These are phyloP conservation scores for Schizophyllum amplum DNA, from an alignment of 1,284 basidiomycete species.

Conservation along the genomic window DNA sequence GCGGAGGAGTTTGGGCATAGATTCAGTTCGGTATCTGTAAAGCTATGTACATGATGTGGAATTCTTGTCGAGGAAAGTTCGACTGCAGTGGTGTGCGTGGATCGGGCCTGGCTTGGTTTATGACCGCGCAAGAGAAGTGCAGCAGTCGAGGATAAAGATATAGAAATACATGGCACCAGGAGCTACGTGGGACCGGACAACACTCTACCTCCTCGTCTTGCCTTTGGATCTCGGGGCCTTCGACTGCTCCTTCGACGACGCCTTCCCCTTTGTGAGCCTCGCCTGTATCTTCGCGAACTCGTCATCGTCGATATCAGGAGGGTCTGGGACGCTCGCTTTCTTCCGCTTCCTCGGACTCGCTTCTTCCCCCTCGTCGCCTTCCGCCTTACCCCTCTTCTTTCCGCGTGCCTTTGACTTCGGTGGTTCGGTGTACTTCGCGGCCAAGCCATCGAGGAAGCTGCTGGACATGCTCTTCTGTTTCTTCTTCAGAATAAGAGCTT, in stretches of 20 bases:
- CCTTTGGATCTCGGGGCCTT: constrained; percentile 20
- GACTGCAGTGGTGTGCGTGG: too few relatives aligned
- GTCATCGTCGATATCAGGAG: constrained; percentile 59
- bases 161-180: background rate
- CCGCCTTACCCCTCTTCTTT: constrained; percentile 45
- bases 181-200: constrained; percentile 4
- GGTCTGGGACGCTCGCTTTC: constrained; percentile 27
- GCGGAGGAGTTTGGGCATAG: constrained; percentile 80
- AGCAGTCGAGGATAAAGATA: constrained; percentile 4
- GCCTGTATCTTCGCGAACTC: constrained; percentile 60
- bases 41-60: constrained; percentile 8
- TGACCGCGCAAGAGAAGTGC: constrained; percentile 1
- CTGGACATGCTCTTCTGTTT: constrained; percentile 55
- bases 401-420: constrained; percentile 37
- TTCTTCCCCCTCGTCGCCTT: constrained; percentile 30
- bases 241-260: constrained; percentile 19
- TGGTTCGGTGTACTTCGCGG: constrained; percentile 64
- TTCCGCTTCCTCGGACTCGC: constrained; percentile 45
- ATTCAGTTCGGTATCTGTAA: constrained; percentile 70
- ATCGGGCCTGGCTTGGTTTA: too few relatives aligned
- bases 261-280: constrained; percentile 43
- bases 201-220: constrained; percentile 24
- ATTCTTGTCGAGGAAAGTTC: too few relatives aligned
- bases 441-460: constrained; percentile 69
- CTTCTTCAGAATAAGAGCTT: constrained; percentile 77